Conservation (phyloP, 371 early-diverging fungal genomes). For the Apophysomyces ossiformis region DNA sequence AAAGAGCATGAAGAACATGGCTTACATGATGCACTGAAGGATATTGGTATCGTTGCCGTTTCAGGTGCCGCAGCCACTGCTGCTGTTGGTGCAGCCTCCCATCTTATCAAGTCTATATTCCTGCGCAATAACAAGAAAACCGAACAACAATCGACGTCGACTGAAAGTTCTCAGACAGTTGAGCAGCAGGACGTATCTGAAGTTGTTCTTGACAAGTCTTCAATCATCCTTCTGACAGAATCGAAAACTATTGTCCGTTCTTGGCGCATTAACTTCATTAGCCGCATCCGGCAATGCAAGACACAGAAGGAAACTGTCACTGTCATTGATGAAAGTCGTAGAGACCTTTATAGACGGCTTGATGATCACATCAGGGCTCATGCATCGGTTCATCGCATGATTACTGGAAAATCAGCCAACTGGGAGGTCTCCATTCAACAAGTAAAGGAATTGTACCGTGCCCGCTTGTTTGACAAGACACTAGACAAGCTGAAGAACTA, state of each 20-base stretch:
- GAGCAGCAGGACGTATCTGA: background rate
- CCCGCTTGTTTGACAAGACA: constrained; percentile 36
- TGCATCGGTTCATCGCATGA: constrained; percentile 27
- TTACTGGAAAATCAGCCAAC: constrained; percentile 29
- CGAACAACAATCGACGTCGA: too few species aligned
- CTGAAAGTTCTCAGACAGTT: background rate
- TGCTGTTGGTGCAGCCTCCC: background rate
- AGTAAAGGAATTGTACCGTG: constrained; percentile 42
- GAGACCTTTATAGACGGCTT: constrained; percentile 34
- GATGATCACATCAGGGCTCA: constrained; percentile 38
- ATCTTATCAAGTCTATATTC: background rate
- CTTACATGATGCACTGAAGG: constrained; percentile 10
- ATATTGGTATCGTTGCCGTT: constrained; percentile 14
- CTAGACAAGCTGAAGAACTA: constrained; percentile 24
- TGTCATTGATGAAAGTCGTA: constrained; percentile 37
- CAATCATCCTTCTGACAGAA: constrained; percentile 20
- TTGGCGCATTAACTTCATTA: constrained; percentile 42
- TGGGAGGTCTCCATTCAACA: constrained; percentile 38
- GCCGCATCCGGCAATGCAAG: constrained; percentile 34
- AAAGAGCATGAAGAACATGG: constrained; percentile 24
- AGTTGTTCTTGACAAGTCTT: background rate
- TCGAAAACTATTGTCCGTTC: constrained; percentile 37
- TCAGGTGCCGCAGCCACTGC: constrained; percentile 1
- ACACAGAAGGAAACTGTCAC: constrained; percentile 30
- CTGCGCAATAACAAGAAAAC: background rate